Conservation (phyloP, 345 rosid species). For the Eucalyptus polybractea region DNA sequence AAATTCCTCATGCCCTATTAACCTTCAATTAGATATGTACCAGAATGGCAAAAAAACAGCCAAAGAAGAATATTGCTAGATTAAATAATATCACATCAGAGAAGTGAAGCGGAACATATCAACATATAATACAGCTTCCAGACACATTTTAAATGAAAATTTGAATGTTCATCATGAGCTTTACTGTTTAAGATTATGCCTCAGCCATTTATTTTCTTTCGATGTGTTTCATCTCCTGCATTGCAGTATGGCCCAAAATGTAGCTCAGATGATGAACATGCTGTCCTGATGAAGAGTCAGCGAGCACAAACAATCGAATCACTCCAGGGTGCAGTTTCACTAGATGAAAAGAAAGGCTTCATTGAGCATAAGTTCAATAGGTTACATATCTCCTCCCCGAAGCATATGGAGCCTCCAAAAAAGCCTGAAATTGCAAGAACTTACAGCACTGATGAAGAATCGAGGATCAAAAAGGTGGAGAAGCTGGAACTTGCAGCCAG, state of each 20-base stretch:
- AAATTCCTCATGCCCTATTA: background rate
- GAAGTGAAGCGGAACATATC: background rate
- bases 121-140: background rate
- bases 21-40: background rate
- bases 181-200: background rate
- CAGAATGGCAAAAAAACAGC: background rate
- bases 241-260: background rate
- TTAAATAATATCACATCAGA: background rate
- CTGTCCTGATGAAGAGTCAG: background rate
- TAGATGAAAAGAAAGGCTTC: background rate
- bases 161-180: background rate
- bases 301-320: background rate
- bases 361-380: background rate
- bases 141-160: background rate
- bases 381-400: background rate
- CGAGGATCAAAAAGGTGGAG: background rate
- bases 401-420: background rate
- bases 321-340: background rate
- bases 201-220: background rate
- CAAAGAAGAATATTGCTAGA: background rate
- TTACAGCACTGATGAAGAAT: background rate
- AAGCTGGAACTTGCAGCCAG: background rate
- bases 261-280: background rate
- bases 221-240: background rate
- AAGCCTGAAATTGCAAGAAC: background rate